phyloP scores from a whole-genome alignment of 345 rosid genomes.

The Euphorbia pulcherrima region DNA sequence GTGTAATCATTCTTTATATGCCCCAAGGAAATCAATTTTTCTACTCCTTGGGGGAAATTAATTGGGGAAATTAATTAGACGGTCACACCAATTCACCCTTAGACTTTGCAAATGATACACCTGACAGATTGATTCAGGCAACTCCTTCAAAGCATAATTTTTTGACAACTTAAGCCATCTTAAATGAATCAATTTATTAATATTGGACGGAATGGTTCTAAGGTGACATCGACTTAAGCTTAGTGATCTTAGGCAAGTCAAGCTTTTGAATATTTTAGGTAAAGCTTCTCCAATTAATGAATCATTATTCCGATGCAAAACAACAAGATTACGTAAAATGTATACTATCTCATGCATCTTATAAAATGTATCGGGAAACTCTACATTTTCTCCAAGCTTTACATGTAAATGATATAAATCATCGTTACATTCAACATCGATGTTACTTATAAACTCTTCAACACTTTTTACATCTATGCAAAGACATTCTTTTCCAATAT shows the following conservation, averaged over 20 bases:
- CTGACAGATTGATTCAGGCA: not conserved
- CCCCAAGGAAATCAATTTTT: not conserved
- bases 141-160: not conserved
- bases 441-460: too few species aligned
- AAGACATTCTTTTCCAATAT: not conserved
- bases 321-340: not conserved
- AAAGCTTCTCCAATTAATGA: not conserved
- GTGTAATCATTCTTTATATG: not conserved
- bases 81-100: not conserved
- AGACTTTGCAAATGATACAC: not conserved
- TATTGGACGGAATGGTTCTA: not conserved
- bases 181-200: not conserved
- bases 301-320: too few species aligned
- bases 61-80: not conserved
- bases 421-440: too few species aligned
- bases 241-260: slow-evolving; percentile 6
- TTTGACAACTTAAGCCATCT: not conserved
- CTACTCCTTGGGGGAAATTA: too few species aligned
- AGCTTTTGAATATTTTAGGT: not conserved
- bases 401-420: not conserved
- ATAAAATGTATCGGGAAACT: not conserved
- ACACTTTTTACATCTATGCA: not conserved
- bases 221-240: too few species aligned
- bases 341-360: too few species aligned
- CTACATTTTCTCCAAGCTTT: not conserved